phyloP scores from a whole-genome alignment of 495 filamentous ascomycete species.

The Aspergillus carlsbadensis region DNA sequence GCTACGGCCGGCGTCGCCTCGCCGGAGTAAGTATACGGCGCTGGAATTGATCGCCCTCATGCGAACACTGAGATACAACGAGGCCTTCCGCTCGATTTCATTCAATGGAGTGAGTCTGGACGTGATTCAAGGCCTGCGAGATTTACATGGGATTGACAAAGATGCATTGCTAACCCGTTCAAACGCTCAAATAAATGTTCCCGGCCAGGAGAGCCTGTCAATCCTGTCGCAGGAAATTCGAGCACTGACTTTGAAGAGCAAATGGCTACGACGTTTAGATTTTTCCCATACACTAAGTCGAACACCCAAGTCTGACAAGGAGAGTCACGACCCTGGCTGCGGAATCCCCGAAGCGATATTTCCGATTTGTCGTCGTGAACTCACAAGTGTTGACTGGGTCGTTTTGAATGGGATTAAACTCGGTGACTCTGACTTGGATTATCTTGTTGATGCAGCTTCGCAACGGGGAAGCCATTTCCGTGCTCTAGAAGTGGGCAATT shows the following conservation, averaged over 20 bases:
- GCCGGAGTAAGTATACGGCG: conserved; percentile 59
- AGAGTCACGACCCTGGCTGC: conserved; percentile 64
- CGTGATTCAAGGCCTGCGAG: conserved; percentile 58
- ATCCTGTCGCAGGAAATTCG: conserved; percentile 73
- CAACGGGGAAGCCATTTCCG: conserved; percentile 65
- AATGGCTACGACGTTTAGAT: conserved; percentile 60
- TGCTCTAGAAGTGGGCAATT: conserved; percentile 78
- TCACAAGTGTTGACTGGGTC: conserved; percentile 79
- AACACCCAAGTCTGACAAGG: conserved; percentile 50
- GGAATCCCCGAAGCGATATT: conserved; percentile 78
- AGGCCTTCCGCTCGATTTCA: conserved; percentile 82
- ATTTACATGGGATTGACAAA: conserved; percentile 61
- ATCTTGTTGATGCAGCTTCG: conserved; percentile 65
- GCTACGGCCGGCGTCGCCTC: conserved; percentile 60
- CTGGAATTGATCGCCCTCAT: conserved; percentile 83
- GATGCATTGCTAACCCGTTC: conserved; percentile 58
- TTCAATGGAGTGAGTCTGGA: conserved; percentile 76
- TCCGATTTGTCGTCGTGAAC: conserved; percentile 68
- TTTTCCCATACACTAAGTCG: conserved; percentile 58
- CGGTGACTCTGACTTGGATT: conserved; percentile 78
- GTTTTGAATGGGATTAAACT: conserved; percentile 78
- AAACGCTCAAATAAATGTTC: conserved; percentile 55
- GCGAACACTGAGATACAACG: conserved; percentile 87
- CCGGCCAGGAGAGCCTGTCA: conserved; percentile 58
- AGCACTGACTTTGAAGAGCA: conserved; percentile 67